phyloP scores from a whole-genome alignment of 179 eudicot genomes.

The Silene coronaria region DNA sequence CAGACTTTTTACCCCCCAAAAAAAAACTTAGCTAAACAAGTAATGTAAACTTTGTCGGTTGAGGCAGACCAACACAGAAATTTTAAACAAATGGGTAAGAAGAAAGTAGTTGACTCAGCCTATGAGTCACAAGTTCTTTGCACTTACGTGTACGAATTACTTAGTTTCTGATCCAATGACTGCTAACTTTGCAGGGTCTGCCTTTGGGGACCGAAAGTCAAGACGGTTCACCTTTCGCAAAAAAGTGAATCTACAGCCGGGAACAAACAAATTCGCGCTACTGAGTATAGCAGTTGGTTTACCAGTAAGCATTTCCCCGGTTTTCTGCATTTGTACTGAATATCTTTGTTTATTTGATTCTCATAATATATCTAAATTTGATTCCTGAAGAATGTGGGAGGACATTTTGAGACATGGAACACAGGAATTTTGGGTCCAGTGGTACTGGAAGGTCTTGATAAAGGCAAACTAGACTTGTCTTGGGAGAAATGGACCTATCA shows the following conservation, averaged over 20 bases:
- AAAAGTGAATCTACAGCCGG: constrained; percentile 63
- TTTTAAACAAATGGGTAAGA: background rate
- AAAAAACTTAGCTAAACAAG: background rate
- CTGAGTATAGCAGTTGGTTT: constrained; percentile 93
- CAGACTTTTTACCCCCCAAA: background rate
- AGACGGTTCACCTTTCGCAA: constrained; percentile 52
- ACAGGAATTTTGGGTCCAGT: constrained; percentile 50
- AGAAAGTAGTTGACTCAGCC: background rate
- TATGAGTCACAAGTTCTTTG: background rate
- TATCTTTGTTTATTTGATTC: constrained; percentile 9
- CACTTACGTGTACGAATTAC: background rate
- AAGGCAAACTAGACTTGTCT: constrained; percentile 36
- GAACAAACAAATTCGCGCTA: constrained; percentile 65
- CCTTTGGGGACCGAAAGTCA: constrained; percentile 64
- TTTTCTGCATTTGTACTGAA: background rate
- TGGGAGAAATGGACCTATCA: constrained; percentile 50
- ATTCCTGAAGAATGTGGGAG: constrained; percentile 39
- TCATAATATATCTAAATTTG: constrained; percentile 6
- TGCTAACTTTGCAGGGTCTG: constrained; percentile 50
- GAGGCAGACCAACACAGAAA: background rate
- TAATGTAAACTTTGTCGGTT: background rate
- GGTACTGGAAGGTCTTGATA: constrained; percentile 39
- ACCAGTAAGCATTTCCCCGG: constrained; percentile 46
- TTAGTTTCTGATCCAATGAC: constrained; percentile 13
- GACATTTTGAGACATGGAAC: constrained; percentile 38